Base-by-base conservation (phyloP, 495 filamentous ascomycete genomes). In the Darksidea phi region DNA sequence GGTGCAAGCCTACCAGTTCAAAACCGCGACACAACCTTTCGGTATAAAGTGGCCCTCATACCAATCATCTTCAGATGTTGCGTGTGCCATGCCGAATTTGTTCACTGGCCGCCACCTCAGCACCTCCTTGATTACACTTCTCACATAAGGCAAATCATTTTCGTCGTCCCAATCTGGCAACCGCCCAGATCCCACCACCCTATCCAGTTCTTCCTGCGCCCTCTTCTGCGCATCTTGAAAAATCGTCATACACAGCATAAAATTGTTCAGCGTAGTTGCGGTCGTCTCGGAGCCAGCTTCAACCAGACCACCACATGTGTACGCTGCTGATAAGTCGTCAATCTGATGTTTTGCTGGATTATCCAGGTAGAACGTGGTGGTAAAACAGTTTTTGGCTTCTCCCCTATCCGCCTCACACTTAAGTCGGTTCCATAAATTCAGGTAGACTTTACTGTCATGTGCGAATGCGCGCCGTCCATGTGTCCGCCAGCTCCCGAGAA, bases 281-380 rank as follows among this genome's bases (percentile, higher is more conserved):
- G 70, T 74, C 6, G 72, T 72, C 26, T 73, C 72, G 2, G 61
- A 57, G 2, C 72, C 72, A 13, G 69, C 72, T 38, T 69, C 71
- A n/a, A 74, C 63, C 37, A 74, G 42, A 6, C 69, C 68, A 24
- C 71, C 66, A 32, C 62, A 62, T 4, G 67, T 63, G 48, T 71
- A 65, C 17, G 67, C 68, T 2, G 69, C 67, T 11, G 52, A 49
- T 12, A 64, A 53, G 20, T 74, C 70, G 54, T 69, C 63, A 41
- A 74, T 58, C 13, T 63, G 63, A 42, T 61, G 54, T 15, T 67
- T 67, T 21, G 59, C 50, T 18, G 68, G 69, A 48, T 68, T 52
- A 36, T 63, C 56, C 18, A 67, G 51, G 46, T 67, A 64, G 37
- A 69, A 69, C n/a, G 59, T 64, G 45, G 56, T 63, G 18, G 54